Conservation (phyloP, 1,284 basidiomycete genomes). For the Heterobasidion parviporum region DNA sequence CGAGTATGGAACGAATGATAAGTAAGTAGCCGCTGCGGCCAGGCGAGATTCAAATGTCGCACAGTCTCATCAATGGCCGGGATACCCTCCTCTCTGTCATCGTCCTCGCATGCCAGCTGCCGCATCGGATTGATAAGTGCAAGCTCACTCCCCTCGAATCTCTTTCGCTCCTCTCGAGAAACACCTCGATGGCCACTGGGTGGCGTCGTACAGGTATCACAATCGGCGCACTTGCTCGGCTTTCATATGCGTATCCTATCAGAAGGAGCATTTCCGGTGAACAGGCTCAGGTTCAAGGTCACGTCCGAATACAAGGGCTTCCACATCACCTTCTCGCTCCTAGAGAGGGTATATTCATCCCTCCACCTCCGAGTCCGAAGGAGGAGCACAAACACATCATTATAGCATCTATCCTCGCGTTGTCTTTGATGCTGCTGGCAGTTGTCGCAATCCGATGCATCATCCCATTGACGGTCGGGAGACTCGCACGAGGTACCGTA, state of each 20-base stretch:
- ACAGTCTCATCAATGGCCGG: no score
- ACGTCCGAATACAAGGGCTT: no score
- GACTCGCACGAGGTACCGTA: not conserved
- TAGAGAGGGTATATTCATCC: no score
- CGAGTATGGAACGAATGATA: no score
- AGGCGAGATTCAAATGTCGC: no score
- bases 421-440: constrained; percentile 3
- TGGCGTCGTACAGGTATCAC: not conserved
- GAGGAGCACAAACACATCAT: constrained; percentile 7
- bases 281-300: no score
- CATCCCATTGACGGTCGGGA: not conserved
- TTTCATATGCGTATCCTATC: not conserved
- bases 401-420: constrained; percentile 7
- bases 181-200: not conserved
- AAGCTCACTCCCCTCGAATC: not conserved
- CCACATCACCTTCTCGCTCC: no score
- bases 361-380: not conserved
- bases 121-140: not conserved
- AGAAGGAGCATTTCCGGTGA: not conserved
- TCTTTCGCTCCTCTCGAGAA: not conserved
- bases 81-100: not conserved
- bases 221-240: not conserved
- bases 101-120: not conserved
- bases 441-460: constrained; percentile 6
- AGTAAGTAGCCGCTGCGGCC: no score